Evolutionary conservation across 2,329 filamentous ascomycete genomes (phyloP).

Genomic region (Aspergillus luchuensis): DNA sequence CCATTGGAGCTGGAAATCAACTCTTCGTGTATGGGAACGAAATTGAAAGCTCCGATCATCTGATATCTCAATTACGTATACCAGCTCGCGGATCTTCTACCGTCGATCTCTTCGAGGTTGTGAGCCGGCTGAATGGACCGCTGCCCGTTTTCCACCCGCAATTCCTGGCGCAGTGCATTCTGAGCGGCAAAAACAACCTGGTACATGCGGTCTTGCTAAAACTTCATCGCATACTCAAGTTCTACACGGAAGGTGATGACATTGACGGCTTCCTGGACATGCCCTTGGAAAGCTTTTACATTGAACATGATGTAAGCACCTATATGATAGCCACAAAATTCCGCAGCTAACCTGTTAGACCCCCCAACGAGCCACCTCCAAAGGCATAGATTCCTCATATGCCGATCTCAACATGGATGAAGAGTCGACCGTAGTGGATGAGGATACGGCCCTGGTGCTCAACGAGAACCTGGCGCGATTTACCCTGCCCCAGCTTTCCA

Average conservation of each 20-base stretch:
- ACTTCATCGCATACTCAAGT: constrained; percentile 76
- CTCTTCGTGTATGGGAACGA: constrained; percentile 79
- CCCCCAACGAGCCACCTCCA: constrained; percentile 46
- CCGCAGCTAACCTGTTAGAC: constrained; percentile 32
- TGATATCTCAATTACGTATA: constrained; percentile 59
- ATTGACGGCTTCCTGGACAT: constrained; percentile 76
- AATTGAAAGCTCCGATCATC: constrained; percentile 64
- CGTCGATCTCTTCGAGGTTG: constrained; percentile 76
- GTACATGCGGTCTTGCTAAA: constrained; percentile 73
- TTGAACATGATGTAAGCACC: constrained; percentile 47
- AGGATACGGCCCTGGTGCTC: constrained; percentile 68
- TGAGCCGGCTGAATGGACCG: constrained; percentile 81
- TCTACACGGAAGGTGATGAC: constrained; percentile 75
- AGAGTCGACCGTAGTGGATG: constrained; percentile 67
- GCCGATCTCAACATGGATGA: constrained; percentile 53
- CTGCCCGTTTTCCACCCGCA: constrained; percentile 91
- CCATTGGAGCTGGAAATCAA: constrained; percentile 88
- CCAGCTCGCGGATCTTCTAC: constrained; percentile 51
- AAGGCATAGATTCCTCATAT: constrained; percentile 55
- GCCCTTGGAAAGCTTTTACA: constrained; percentile 51
- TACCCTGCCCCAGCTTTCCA: constrained; percentile 76
- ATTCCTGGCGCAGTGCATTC: constrained; percentile 81
- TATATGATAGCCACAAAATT: not conserved
- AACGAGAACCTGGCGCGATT: constrained; percentile 76
- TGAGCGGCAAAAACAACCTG: constrained; percentile 72